Evolutionary conservation across 305 asterid genomes (phyloP), one percentile per base, ranked within the genome.

Genomic region (Andrographis paniculata): DNA sequence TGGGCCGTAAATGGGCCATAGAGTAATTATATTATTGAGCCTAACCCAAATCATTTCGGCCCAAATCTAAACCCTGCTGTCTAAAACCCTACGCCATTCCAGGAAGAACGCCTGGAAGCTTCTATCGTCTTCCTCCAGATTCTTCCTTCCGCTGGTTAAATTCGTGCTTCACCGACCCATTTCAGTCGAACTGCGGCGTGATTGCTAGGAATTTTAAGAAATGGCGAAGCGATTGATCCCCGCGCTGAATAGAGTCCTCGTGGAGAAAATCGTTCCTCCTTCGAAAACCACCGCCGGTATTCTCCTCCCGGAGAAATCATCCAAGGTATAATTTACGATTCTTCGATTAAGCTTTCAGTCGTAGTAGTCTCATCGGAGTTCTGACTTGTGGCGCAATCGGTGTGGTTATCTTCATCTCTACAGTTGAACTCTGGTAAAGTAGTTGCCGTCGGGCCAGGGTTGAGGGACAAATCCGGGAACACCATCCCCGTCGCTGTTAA

Each of bases 151-250:
- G n/a, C n/a, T n/a, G n/a, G n/a, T n/a, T n/a, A n/a, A n/a, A n/a
- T n/a, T n/a, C n/a, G n/a, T n/a, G n/a, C n/a, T n/a, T n/a, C n/a
- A n/a, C n/a, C n/a, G n/a, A n/a, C n/a, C n/a, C n/a, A n/a, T n/a
- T n/a, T n/a, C n/a, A n/a, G n/a, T n/a, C n/a, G n/a, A n/a, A n/a
- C n/a, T n/a, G n/a, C n/a, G n/a, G n/a, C n/a, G n/a, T n/a, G n/a
- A n/a, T n/a, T n/a, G n/a, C n/a, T n/a, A n/a, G n/a, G n/a, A n/a
- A n/a, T n/a, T n/a, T n/a, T n/a, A n/a, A n/a, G n/a, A 42, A 53
- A 57, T 87, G 96, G 93, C 96, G 1, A 84, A 62, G 59, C 95
- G 95, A 20, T 66, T 87, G 72, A 70, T 87, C 55, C 95, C 95
- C 42, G 56, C 86, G 14, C 64, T 87, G n/a, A 87, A 87, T 75